A percentile compares a stretch with the other conserved stretches of the same genome.
Evolutionary conservation across 129 eudicot genomes (phyloP).

Genomic region (Oenanthe sinensis): DNA sequence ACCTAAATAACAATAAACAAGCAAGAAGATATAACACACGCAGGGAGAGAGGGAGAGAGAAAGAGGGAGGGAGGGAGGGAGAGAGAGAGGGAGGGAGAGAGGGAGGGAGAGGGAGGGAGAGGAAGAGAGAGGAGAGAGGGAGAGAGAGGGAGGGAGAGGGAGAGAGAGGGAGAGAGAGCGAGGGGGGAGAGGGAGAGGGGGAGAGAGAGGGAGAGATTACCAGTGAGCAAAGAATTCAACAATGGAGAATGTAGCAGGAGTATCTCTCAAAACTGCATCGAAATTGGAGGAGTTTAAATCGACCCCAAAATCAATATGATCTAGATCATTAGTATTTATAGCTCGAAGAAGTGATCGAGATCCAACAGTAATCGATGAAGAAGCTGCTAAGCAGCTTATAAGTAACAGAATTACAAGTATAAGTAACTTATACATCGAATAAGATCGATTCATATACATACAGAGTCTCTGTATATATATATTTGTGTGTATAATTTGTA

Average conservation of each 20-base stretch:
- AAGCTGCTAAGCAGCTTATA: conserved; percentile 5
- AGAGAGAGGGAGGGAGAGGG: no score
- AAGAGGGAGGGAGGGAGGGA: no score
- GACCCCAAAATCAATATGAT: conserved; percentile 25
- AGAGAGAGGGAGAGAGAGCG: no score
- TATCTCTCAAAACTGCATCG: conserved; percentile 29
- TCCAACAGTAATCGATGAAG: conserved; percentile 13
- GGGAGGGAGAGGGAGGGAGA: no score
- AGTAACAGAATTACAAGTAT: conserved; percentile 2
- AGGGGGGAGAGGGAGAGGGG: no score
- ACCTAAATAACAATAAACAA: neutral
- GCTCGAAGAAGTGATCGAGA: conserved; percentile 45
- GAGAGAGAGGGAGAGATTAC: conserved; percentile 7
- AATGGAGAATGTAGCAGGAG: conserved; percentile 40
- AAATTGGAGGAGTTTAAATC: conserved; percentile 47
- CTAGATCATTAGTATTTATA: neutral
- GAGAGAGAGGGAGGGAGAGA: no score
- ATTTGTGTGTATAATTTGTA: neutral
- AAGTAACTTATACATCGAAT: conserved; percentile 3
- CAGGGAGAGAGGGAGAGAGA: no score
- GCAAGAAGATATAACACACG: no score
- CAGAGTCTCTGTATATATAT: neutral
- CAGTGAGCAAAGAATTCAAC: conserved; percentile 65
- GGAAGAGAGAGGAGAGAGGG: no score
- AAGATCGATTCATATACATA: neutral